These are phyloP conservation scores for Amyloporia xantha DNA, from an alignment of 768 basidiomycete species.

Conservation along the genomic window DNA sequence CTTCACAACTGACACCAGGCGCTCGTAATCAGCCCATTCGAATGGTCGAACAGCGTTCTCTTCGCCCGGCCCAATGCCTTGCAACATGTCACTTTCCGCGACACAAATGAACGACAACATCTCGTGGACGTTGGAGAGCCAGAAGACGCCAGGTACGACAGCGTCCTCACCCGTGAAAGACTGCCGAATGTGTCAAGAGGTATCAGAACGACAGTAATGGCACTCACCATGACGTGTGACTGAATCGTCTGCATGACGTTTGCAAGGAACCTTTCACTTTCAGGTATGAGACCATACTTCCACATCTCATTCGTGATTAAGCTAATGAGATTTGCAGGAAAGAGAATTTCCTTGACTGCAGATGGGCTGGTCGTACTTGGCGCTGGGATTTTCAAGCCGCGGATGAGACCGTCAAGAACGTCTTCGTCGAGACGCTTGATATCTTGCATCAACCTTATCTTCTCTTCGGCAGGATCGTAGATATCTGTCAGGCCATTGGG, in stretches of 20 bases:
- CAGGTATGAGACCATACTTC: slow-evolving; percentile 95
- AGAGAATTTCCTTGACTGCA: slow-evolving; percentile 94
- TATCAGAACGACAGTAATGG: not conserved
- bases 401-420: slow-evolving; percentile 82
- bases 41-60: slow-evolving; percentile 88
- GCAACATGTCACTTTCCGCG: slow-evolving; percentile 97
- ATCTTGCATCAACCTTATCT: slow-evolving; percentile 90
- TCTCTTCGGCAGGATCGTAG: slow-evolving; percentile 88
- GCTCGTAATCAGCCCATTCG: slow-evolving; percentile 96
- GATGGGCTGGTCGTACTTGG: slow-evolving; percentile 88
- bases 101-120: slow-evolving; percentile 98
- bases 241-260: slow-evolving; percentile 99
- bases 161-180: slow-evolving; percentile 92
- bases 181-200: slow-evolving; percentile 31
- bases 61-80: slow-evolving; percentile 95
- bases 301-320: slow-evolving; percentile 99
- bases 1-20: slow-evolving; percentile 95
- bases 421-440: slow-evolving; percentile 88
- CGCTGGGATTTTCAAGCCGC: slow-evolving; percentile 87
- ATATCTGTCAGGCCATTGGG: slow-evolving; percentile 65
- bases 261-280: slow-evolving; percentile 96
- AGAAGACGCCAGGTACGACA: slow-evolving; percentile 94
- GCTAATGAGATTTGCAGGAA: slow-evolving; percentile 97
- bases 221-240: slow-evolving; percentile 91
- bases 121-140: slow-evolving; percentile 99